Conservation (phyloP, 208 protist genomes). For the Paratrypanosoma confusum region DNA sequence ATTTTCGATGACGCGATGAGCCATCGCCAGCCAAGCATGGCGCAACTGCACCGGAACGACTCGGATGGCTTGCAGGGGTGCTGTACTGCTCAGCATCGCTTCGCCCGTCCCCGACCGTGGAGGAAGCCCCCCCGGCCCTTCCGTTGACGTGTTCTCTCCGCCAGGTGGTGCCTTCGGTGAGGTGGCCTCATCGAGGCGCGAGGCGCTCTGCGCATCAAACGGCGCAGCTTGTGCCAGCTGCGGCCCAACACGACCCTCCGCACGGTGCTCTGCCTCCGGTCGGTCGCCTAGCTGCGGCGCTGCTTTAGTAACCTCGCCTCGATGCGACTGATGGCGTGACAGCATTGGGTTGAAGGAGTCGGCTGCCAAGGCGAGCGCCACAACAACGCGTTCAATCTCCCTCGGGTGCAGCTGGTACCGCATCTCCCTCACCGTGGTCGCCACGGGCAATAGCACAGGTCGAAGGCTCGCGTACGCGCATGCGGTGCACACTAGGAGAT, state of each 20-base stretch:
- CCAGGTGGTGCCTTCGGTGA: no score
- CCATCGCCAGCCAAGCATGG: conserved; percentile 19
- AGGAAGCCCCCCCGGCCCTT: no score
- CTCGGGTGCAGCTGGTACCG: conserved; percentile 9
- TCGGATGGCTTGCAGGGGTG: conserved; percentile 5
- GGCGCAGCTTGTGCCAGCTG: no score
- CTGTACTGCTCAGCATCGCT: no score
- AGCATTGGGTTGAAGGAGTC: conserved; percentile 11
- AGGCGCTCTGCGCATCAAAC: not conserved
- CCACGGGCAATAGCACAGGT: conserved; percentile 9
- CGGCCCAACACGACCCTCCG: no score
- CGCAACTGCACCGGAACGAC: conserved; percentile 13
- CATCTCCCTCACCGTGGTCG: conserved; percentile 16
- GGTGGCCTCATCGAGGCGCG: not conserved
- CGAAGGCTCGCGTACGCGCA: conserved; percentile 15
- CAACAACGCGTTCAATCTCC: conserved; percentile 20
- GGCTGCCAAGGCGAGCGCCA: conserved; percentile 18
- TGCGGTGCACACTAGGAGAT: conserved; percentile 20
- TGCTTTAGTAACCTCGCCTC: no score
- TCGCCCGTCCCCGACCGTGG: no score
- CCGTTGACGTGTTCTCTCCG: no score
- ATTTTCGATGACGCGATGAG: conserved; percentile 8
- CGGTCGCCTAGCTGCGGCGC: no score
- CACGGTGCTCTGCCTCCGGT: no score
- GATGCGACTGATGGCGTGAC: no score